These are phyloP conservation scores for Lentinula lateritia DNA, from an alignment of 768 basidiomycete genomes.

Conservation along the genomic window DNA sequence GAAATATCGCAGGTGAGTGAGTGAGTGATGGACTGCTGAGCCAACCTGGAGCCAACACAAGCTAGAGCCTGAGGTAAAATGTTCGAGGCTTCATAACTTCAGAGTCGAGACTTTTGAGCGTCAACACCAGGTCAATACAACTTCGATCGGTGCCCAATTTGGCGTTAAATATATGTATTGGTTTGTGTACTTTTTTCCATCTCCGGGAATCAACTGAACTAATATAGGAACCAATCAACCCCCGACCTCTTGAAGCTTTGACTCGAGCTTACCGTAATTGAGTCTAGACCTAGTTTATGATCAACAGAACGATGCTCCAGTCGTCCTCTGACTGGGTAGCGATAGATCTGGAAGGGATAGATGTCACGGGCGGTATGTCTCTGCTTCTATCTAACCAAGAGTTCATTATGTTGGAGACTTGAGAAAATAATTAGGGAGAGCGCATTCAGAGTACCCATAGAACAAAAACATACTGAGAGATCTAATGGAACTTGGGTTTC, in stretches of 20 bases:
- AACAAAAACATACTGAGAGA: not conserved
- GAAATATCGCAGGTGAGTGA: not conserved
- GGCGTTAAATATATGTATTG: no score
- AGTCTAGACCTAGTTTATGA: constrained; percentile 20
- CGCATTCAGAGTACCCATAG: no score
- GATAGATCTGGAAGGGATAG: constrained; percentile 49
- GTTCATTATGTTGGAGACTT: not conserved
- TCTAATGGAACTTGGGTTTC: not conserved
- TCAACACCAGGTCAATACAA: not conserved
- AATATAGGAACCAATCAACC: not conserved
- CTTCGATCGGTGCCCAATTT: not conserved
- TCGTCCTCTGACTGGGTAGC: constrained; percentile 33
- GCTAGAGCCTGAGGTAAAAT: not conserved
- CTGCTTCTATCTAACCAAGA: not conserved
- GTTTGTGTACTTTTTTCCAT: no score
- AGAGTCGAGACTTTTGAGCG: not conserved
- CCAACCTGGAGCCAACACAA: not conserved
- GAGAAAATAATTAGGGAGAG: not conserved
- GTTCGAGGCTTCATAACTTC: not conserved
- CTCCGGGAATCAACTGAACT: no score
- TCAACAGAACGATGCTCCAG: constrained; percentile 56
- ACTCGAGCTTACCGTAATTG: not conserved
- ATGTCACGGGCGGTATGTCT: constrained; percentile 28
- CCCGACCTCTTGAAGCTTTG: not conserved
- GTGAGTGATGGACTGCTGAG: not conserved